phyloP scores from a whole-genome alignment of 2,329 filamentous ascomycete genomes.

The Penicillium sp. region DNA sequence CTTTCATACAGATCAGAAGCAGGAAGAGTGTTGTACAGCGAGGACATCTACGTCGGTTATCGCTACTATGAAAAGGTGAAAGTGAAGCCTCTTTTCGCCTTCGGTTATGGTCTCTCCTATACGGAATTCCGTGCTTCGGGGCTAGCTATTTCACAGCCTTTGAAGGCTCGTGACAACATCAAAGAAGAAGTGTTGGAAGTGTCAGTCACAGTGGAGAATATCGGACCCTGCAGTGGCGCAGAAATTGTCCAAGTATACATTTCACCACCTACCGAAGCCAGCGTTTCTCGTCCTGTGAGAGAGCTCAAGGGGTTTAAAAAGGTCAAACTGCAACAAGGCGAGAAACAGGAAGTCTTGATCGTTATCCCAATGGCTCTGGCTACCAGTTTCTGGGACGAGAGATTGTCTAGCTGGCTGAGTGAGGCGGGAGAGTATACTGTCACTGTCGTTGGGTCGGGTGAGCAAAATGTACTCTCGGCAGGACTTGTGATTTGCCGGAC shows the following conservation, averaged over 20 bases:
- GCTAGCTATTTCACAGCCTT: not conserved
- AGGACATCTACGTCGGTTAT: conserved; percentile 66
- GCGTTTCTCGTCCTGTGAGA: conserved; percentile 2
- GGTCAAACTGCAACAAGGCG: not conserved
- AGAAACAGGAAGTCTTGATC: not conserved
- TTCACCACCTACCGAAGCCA: not conserved
- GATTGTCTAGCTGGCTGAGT: conserved; percentile 4
- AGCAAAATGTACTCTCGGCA: no score
- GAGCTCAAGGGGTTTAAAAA: conserved; percentile 10
- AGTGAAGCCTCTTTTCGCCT: conserved; percentile 6
- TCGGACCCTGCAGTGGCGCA: not conserved
- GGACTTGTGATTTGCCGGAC: no score
- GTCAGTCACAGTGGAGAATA: not conserved
- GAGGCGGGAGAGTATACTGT: conserved; percentile 5
- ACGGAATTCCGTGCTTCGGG: not conserved
- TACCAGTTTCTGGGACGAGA: conserved; percentile 7
- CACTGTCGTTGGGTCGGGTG: not conserved
- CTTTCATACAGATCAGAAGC: conserved; percentile 66
- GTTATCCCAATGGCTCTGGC: not conserved
- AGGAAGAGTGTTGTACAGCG: conserved; percentile 29
- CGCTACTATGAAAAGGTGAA: conserved; percentile 10
- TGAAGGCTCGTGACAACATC: not conserved
- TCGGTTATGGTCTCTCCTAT: conserved; percentile 13
- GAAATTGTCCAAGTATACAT: conserved; percentile 3
- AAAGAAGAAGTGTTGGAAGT: not conserved